Evolutionary conservation across 371 early-diverging fungal species (phyloP).

Genomic region (Apophysomyces ossiformis): DNA sequence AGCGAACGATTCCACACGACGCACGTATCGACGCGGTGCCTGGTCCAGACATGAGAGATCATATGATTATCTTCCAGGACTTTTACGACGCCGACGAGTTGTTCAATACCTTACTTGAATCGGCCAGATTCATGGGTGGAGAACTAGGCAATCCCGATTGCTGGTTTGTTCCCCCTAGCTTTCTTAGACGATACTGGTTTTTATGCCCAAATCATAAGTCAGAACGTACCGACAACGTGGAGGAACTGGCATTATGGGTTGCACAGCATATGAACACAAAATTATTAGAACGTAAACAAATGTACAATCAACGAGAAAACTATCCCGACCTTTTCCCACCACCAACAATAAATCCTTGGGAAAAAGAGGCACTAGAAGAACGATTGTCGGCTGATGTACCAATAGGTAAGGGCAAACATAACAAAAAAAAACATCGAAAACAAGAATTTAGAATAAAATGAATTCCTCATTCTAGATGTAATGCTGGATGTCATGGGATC

Average conservation of each 20-base stretch:
- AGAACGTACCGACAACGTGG: conserved; percentile 24
- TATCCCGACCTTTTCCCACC: conserved; percentile 37
- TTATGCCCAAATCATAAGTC: conserved; percentile 38
- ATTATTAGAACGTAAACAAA: conserved; percentile 31
- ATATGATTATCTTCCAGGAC: conserved; percentile 50
- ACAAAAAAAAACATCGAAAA: not conserved
- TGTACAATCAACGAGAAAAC: conserved; percentile 42
- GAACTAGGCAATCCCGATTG: conserved; percentile 45
- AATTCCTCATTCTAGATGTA: conserved; percentile 19
- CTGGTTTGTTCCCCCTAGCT: conserved; percentile 43
- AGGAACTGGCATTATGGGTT: conserved; percentile 5
- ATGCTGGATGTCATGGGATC: conserved; percentile 29
- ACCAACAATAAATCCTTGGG: not conserved
- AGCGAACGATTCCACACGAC: conserved; percentile 47
- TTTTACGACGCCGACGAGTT: conserved; percentile 45
- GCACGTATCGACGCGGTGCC: conserved; percentile 48
- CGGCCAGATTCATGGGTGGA: conserved; percentile 43
- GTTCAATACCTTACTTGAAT: conserved; percentile 35
- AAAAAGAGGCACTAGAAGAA: not conserved
- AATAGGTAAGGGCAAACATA: conserved; percentile 17
- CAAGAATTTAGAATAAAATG: not conserved
- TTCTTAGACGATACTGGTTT: conserved; percentile 42
- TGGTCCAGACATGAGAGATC: conserved; percentile 43
- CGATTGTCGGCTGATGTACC: conserved; percentile 25
- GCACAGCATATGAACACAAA: not conserved